These are phyloP conservation scores for Aspergillus fumigatus DNA, from an alignment of 2,329 filamentous ascomycete species.

Conservation along the genomic window DNA sequence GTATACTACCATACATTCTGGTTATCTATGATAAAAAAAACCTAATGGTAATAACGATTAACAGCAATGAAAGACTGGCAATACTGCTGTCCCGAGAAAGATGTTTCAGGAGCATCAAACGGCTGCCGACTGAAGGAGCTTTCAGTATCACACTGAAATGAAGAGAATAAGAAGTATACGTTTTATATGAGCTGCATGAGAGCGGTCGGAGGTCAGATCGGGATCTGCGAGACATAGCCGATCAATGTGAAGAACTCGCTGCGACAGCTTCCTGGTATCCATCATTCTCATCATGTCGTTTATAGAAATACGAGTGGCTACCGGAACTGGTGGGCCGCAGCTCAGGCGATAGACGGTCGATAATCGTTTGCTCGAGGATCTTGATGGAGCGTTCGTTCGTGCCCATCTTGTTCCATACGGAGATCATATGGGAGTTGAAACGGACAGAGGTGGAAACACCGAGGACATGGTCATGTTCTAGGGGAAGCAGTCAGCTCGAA, in stretches of 20 bases:
- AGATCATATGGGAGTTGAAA: constrained; percentile 83
- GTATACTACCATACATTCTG: background rate
- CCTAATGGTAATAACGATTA: background rate
- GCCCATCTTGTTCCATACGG: constrained; percentile 88
- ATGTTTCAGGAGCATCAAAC: background rate
- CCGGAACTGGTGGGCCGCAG: constrained; percentile 61
- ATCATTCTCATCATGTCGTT: constrained; percentile 82
- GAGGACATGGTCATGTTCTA: constrained; percentile 78
- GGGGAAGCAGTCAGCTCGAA: background rate
- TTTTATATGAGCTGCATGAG: background rate
- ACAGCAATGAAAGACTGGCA: background rate
- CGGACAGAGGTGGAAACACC: constrained; percentile 82
- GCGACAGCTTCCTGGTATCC: constrained; percentile 59
- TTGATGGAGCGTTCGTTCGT: constrained; percentile 75
- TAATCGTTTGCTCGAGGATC: constrained; percentile 65
- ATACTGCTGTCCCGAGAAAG: background rate
- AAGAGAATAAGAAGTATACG: background rate
- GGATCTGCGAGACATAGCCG: background rate
- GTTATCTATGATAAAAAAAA: constrained; percentile 12
- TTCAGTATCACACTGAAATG: background rate
- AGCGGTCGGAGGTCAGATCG: background rate
- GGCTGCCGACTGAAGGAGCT: background rate
- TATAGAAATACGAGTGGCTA: constrained; percentile 59
- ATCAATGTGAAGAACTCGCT: background rate
- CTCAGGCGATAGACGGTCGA: constrained; percentile 68